Evolutionary conservation across 371 early-diverging fungal genomes (phyloP), one percentile per base, ranked within the genome.

Genomic region (Actinomucor elegans): DNA sequence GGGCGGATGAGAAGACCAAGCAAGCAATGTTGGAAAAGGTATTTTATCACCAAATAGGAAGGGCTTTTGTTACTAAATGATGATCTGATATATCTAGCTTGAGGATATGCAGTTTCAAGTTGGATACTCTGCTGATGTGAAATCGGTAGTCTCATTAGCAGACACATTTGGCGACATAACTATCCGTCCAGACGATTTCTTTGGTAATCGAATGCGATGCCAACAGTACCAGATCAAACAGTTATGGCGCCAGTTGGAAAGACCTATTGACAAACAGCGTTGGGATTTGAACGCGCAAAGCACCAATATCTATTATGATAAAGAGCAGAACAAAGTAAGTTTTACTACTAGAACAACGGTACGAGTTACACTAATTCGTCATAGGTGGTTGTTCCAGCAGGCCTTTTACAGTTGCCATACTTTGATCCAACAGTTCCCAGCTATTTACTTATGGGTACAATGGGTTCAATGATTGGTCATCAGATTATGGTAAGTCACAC

Each of bases 401-500:
- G 77, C 0, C 69, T 80, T 11, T 47, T 86, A 23, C 81, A 80
- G 42, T 58, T 51, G 1, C 84, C 82, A 17, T 80, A 76, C 45
- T 80, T 72, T 49, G 66, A 72, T 48, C 18, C 61, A 3, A 60
- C 69, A n/a, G 66, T 57, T 12, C 83, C 83, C 4, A 71, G 71
- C 20, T 79, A 80, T 47, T 26, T 84, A 21, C 78, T 77, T 18
- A 73, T 73, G 49, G 83, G 86, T 9, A 72, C 71, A 15, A 70
- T 86, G 26, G 84, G 86, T 17, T 68, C 69, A 52, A 69, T 86
- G 28, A 68, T 81, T 24, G 86, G 81, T 10, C 85, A 84, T 60
- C 82, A 80, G 51, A 66, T 83, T 6, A 73, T 79, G 69, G 84
- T 83, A 70, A 68, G 60, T 33, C 8, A 4, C 41, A 27, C 18